Conservation (phyloP, 1,284 basidiomycete genomes). For the Naganishia liquefaciens region DNA sequence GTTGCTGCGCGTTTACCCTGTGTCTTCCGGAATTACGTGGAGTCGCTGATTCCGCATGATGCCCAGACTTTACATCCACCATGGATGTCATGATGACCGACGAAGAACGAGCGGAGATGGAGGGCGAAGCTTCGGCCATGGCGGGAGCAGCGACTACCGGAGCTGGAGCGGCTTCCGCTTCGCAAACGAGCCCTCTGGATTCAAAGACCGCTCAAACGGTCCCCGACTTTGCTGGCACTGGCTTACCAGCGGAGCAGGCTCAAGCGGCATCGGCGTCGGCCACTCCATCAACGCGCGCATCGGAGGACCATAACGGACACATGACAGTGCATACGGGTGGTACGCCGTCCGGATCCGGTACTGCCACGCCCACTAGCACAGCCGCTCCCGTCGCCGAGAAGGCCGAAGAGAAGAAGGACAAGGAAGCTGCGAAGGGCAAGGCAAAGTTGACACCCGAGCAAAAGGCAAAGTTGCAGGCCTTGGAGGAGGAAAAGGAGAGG, state of each 20-base stretch:
- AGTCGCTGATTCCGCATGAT: neutral
- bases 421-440: constrained; percentile 58
- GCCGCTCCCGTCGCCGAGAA: constrained; percentile 27
- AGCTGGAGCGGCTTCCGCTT: constrained; percentile 33
- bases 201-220: constrained; percentile 28
- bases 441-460: constrained; percentile 78
- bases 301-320: constrained; percentile 33
- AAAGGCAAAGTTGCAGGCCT: constrained; percentile 73
- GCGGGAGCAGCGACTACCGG: constrained; percentile 37
- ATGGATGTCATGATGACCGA: constrained; percentile 64
- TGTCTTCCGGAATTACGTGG: neutral
- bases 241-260: constrained; percentile 23
- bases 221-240: constrained; percentile 18
- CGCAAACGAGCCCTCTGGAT: constrained; percentile 24
- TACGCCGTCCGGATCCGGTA: constrained; percentile 36
- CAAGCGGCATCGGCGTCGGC: constrained; percentile 30
- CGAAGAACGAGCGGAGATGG: constrained; percentile 71
- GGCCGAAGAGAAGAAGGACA: constrained; percentile 45
- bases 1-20: neutral
- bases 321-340: constrained; percentile 25
- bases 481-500: constrained; percentile 75
- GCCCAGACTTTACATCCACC: constrained; percentile 49
- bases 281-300: constrained; percentile 33
- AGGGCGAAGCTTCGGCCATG: constrained; percentile 58
- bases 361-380: constrained; percentile 42